Evolutionary conservation across 2,329 filamentous ascomycete genomes (phyloP), one percentile per base, ranked within the genome.

Genomic region (Furcasterigmium sp.): DNA sequence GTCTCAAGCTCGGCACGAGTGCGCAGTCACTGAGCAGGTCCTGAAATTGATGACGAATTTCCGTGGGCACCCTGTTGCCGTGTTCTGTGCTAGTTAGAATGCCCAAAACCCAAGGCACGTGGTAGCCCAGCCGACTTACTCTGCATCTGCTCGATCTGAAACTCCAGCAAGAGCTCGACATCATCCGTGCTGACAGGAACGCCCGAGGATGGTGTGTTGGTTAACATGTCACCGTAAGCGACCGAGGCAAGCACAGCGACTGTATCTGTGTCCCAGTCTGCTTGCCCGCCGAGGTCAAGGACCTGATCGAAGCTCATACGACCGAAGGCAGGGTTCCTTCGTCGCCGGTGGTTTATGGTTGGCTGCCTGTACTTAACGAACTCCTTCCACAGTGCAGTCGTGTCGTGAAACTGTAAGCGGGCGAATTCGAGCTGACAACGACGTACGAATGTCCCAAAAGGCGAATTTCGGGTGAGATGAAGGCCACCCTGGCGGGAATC

Each of bases 61-160:
- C 80, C 14, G 82, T 67, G 1, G 91, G 86, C 32, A 96, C 79
- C 53, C 91, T 78, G 46, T 78, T 85, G 9, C 91, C 91, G 51
- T 85, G 78, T 59, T 81, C 84, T 88, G 44, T 35, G 32, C 5
- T 17, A 45, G 53, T 54, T 30, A 56, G 39, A 10, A n/a, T 19
- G 9, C 3, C 11, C n/a, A 18, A 18, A 10, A 7, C 23, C 7
- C 11, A 7, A 7, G 23, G 23, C 23, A 11, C 7, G 34, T 3
- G 11, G n/a, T 18, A 2, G 8, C 8, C 3, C 15, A 5, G 21
- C n/a, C n/a, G 13, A 63, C 70, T 56, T 65, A 84, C 85, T 87
- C 60, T 96, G 91, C 67, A 96, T 81, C 60, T 89, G 82, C 50
- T 87, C 84, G 29, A 97, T 84, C 57, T 95, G 91, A 53, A 93